Percentiles rank a stretch among this genome's conserved stretches.
Evolutionary conservation across 768 basidiomycete genomes (phyloP).

Genomic region (Auriscalpium orientale): DNA sequence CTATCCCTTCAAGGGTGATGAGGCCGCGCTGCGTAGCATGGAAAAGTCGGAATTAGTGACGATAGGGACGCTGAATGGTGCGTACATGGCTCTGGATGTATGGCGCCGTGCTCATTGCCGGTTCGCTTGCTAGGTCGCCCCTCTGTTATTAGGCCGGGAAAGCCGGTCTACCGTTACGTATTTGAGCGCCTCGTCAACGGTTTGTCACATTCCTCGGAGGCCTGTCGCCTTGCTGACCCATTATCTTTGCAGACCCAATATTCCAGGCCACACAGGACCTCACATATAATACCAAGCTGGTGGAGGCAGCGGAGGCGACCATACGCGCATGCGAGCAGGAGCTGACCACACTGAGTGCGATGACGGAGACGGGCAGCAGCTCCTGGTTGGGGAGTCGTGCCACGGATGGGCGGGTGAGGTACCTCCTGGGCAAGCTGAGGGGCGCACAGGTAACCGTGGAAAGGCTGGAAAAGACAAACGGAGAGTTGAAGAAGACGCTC

Average conservation of each 20-base stretch:
- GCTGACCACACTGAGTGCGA: conserved; percentile 56
- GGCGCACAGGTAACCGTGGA: conserved; percentile 62
- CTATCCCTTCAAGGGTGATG: conserved; percentile 90
- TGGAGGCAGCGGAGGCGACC: conserved; percentile 46
- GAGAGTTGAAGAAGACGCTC: conserved; percentile 52
- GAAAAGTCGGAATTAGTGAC: conserved; percentile 86
- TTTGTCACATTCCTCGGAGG: conserved; percentile 22
- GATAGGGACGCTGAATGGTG: conserved; percentile 70
- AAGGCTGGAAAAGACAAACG: conserved; percentile 63
- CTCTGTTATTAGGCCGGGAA: conserved; percentile 79
- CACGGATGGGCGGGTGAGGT: conserved; percentile 51
- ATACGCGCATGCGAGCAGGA: conserved; percentile 74
- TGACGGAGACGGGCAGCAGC: conserved; percentile 42
- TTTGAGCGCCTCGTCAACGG: conserved; percentile 79
- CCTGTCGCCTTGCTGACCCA: neutral
- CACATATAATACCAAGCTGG: conserved; percentile 64
- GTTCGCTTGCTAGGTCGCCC: conserved; percentile 54
- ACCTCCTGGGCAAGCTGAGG: conserved; percentile 70
- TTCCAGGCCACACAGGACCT: conserved; percentile 83
- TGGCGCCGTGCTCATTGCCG: neutral
- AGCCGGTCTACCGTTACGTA: conserved; percentile 80
- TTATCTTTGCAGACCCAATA: conserved; percentile 45
- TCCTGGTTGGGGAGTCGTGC: conserved; percentile 41
- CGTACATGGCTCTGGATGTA: neutral
- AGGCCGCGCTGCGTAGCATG: conserved; percentile 70